Evolutionary conservation across 139 green algal genomes (phyloP).

Genomic region (Chlorella sp.): DNA sequence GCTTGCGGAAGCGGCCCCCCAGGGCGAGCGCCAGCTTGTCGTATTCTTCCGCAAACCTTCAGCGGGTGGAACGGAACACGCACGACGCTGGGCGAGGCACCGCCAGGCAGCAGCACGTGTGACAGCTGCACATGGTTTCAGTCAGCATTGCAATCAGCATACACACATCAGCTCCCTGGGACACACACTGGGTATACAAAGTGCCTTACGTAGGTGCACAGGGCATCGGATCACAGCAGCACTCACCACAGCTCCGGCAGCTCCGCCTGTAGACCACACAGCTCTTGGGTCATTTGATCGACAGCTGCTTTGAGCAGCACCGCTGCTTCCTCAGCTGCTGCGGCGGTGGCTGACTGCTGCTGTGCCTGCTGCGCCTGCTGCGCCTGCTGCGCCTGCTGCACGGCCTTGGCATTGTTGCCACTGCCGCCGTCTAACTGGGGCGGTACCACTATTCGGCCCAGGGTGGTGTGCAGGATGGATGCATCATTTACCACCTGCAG

Average conservation of each 20-base stretch:
- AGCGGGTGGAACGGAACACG: not conserved
- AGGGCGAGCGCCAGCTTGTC: constrained; percentile 76
- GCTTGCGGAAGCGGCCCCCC: constrained; percentile 47
- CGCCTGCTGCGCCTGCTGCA: not conserved
- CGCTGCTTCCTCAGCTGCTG: not conserved
- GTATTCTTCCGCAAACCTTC: constrained; percentile 77
- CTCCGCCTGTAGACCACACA: constrained; percentile 53
- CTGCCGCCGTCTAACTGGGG: not conserved
- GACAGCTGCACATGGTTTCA: too few species aligned
- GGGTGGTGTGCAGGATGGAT: constrained; percentile 72
- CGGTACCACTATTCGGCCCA: constrained; percentile 62
- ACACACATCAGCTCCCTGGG: not conserved
- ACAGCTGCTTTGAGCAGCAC: constrained; percentile 44
- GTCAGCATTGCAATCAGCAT: too few species aligned
- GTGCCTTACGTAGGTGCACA: not conserved
- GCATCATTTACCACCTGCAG: constrained; percentile 61
- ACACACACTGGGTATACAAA: not conserved
- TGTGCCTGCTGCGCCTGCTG: not conserved
- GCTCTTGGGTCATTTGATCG: constrained; percentile 41
- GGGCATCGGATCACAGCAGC: too few species aligned
- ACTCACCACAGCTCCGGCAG: constrained; percentile 44
- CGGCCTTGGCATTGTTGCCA: not conserved
- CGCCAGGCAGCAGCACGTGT: not conserved
- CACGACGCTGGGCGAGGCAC: not conserved
- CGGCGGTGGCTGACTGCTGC: not conserved